Percentiles rank a stretch among this genome's conserved stretches.
phyloP scores from a whole-genome alignment of 1,139 yeast genomes.

The Candida sojae region DNA sequence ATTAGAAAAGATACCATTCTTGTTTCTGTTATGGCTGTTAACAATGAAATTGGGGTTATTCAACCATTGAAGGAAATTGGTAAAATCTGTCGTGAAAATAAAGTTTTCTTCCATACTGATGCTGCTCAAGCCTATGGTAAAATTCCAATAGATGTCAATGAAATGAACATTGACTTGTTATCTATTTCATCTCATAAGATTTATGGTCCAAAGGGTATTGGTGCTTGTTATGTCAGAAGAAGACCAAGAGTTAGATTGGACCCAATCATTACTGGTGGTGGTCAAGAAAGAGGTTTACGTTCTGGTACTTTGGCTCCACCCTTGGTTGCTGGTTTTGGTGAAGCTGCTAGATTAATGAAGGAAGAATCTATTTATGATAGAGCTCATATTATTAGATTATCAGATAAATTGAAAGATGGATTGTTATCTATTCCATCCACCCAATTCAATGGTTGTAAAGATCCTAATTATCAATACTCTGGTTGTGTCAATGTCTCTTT shows the following conservation, averaged over 20 bases:
- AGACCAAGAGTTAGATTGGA: constrained; percentile 98
- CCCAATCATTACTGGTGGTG: constrained; percentile 96
- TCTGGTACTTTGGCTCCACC: constrained; percentile 98
- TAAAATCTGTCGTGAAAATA: constrained; percentile 75
- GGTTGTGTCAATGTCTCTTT: constrained; percentile 97
- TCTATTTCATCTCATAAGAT: constrained; percentile 95
- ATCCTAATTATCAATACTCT: constrained; percentile 62
- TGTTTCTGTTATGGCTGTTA: constrained; percentile 97
- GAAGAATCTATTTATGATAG: constrained; percentile 75
- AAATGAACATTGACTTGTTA: constrained; percentile 87
- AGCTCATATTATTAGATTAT: constrained; percentile 66
- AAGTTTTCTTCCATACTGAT: constrained; percentile 97
- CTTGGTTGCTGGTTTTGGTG: constrained; percentile 93
- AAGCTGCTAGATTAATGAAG: constrained; percentile 85
- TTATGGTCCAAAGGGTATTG: constrained; percentile 98
- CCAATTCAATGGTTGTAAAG: constrained; percentile 78
- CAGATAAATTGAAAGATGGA: constrained; percentile 71
- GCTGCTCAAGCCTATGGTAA: constrained; percentile 98
- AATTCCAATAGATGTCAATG: constrained; percentile 88
- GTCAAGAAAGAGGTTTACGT: constrained; percentile 97
- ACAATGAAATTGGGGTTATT: constrained; percentile 96
- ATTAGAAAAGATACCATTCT: constrained; percentile 90
- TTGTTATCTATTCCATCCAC: constrained; percentile 85
- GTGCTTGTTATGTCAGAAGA: constrained; percentile 94
- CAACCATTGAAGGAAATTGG: constrained; percentile 98